A percentile compares a stretch with the other conserved stretches of the same genome.
Conservation (phyloP, 768 basidiomycete species). For the Agaricus sinodeliciosus region DNA sequence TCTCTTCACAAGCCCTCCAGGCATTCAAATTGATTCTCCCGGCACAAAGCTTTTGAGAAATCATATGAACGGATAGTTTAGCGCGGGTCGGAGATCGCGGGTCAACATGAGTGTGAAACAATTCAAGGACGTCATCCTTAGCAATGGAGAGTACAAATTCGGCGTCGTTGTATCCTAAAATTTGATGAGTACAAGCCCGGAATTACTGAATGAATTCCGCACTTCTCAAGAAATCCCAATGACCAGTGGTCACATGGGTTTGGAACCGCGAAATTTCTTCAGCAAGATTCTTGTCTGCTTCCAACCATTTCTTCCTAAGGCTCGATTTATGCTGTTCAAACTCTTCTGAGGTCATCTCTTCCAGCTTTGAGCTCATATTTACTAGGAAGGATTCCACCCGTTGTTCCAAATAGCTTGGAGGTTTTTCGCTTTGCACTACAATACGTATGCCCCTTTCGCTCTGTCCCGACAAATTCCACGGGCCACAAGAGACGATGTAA, state of each 20-base stretch:
- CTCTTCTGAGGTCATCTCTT: conserved; percentile 61
- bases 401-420: conserved; percentile 72
- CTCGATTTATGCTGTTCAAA: conserved; percentile 76
- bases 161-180: conserved; percentile 68
- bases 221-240: conserved; percentile 85
- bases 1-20: conserved; percentile 50
- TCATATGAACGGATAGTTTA: conserved; percentile 81
- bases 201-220: conserved; percentile 22
- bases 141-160: conserved; percentile 53
- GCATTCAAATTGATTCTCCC: conserved; percentile 61
- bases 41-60: conserved; percentile 57
- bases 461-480: conserved; percentile 53
- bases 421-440: conserved; percentile 83
- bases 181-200: conserved; percentile 10
- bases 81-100: conserved; percentile 62
- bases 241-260: conserved; percentile 67
- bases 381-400: conserved; percentile 87
- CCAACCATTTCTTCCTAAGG: conserved; percentile 75
- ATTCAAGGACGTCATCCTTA: conserved; percentile 65
- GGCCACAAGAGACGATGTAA: conserved; percentile 71
- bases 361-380: conserved; percentile 60
- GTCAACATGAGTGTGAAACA: conserved; percentile 68
- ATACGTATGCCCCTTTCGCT: conserved; percentile 75
- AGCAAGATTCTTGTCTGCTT: conserved; percentile 81
- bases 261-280: conserved; percentile 75